Evolutionary conservation across 345 rosid species (phyloP).

Genomic region (Eucalyptus globulus): DNA sequence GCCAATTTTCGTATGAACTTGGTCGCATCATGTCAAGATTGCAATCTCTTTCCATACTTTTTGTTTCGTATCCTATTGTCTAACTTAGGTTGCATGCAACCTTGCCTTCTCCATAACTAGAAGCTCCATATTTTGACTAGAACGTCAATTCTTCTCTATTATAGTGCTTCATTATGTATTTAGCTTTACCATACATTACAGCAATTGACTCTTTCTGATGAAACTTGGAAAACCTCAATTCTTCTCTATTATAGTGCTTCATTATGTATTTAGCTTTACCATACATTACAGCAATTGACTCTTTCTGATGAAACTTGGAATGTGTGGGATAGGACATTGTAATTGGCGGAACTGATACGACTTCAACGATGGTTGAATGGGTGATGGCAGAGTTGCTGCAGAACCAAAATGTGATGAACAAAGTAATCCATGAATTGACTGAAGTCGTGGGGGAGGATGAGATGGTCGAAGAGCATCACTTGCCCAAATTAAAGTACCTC

Average conservation of each 20-base stretch:
- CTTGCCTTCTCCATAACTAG: neutral
- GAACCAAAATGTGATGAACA: conserved; percentile 5
- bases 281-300: neutral
- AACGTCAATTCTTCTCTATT: neutral
- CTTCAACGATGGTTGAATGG: conserved; percentile 29
- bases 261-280: neutral
- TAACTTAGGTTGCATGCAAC: neutral
- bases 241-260: neutral
- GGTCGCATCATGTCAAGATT: neutral
- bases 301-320: neutral
- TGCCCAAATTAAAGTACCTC: neutral
- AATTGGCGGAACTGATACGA: conserved; percentile 1
- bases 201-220: neutral
- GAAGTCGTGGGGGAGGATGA: neutral
- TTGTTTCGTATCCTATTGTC: neutral
- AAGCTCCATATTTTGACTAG: neutral
- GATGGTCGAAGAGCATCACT: neutral
- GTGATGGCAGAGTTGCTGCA: conserved; percentile 29
- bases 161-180: neutral
- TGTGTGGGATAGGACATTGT: neutral
- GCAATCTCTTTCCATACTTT: neutral
- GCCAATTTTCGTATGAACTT: neutral
- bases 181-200: neutral
- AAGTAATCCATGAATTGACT: neutral
- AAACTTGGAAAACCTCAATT: neutral